Evolutionary conservation across 495 filamentous ascomycete genomes (phyloP).

Genomic region (Neurospora tetraspora): DNA sequence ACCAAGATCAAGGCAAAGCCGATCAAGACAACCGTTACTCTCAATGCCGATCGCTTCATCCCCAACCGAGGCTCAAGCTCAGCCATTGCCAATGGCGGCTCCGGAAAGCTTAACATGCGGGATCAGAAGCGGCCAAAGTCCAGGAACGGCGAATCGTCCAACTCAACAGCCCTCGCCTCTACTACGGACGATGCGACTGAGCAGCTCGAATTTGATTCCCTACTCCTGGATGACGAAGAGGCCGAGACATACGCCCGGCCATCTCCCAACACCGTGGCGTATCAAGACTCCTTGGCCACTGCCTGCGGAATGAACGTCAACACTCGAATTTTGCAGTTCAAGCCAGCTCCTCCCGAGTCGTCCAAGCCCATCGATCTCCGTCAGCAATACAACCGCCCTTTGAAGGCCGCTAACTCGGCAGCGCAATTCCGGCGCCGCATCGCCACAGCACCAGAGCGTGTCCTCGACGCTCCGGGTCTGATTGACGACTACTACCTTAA

Average conservation of each 20-base stretch:
- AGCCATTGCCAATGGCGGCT: constrained; percentile 69
- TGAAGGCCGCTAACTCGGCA: constrained; percentile 63
- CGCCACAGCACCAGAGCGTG: constrained; percentile 88
- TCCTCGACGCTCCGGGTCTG: constrained; percentile 92
- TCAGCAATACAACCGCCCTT: constrained; percentile 93
- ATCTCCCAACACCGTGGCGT: constrained; percentile 78
- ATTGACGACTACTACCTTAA: constrained; percentile 99
- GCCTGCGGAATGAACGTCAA: constrained; percentile 90
- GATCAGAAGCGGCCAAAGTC: constrained; percentile 62
- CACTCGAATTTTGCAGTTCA: constrained; percentile 96
- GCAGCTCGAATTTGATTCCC: not conserved
- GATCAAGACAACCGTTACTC: constrained; percentile 70
- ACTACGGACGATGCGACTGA: constrained; percentile 68
- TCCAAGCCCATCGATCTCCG: constrained; percentile 96
- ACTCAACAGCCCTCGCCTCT: constrained; percentile 50
- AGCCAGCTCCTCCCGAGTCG: constrained; percentile 91
- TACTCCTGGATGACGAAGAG: constrained; percentile 48
- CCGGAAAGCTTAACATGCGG: constrained; percentile 60
- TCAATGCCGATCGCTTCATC: constrained; percentile 92
- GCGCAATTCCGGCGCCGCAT: constrained; percentile 86
- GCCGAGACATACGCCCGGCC: constrained; percentile 55
- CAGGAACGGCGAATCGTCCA: constrained; percentile 54
- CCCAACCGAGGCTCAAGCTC: constrained; percentile 86
- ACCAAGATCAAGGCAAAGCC: constrained; percentile 51
- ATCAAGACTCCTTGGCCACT: constrained; percentile 81